Evolutionary conservation across 108 stramenopile genomes (phyloP), one percentile per base, ranked within the genome.

Genomic region (Cyclotella distinguenda): DNA sequence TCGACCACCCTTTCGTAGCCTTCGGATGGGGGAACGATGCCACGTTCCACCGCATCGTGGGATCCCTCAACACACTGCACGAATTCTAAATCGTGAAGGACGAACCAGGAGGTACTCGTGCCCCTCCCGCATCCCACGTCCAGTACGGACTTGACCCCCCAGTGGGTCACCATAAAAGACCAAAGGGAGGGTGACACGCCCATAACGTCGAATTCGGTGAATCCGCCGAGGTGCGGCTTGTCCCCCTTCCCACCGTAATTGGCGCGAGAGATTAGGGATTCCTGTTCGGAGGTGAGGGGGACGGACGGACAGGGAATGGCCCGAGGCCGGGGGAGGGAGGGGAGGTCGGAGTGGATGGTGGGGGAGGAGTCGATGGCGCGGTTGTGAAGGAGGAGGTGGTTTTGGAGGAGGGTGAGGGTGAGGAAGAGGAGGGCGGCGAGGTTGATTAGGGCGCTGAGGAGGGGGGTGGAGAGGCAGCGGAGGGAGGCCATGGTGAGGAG

Each of bases 71-170:
- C 70, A 44, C 81, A 82, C 10, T 62, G 60, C 25, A 71, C 64
- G 39, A 66, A 65, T 21, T 79, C 60, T 21, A 80, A 65, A 19
- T 73, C 79, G 46, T 87, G 82, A 7, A 49, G 21, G 18, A 69
- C 45, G 53, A 91, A 91, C 82, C 84, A 91, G 10, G 63, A 46
- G 1, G 87, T 82, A 9, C 64, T 68, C 15, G 74, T 67, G 0
- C 90, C 90, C 54, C 73, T 81, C 2, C 90, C 90, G 57, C 90
- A 91, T 28, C 90, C 90, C 11, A 91, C 78, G 58, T 91, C 90
- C n/a, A 91, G 38, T 0, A 91, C 32, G 4, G 72, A 75, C 58
- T 85, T 81, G 48, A 91, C 63, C 6, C 82, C 82, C 19, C 65
- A 59, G 26, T 80, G 49, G 23, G 48, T 13, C 9, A 85, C 27